Base-by-base conservation (phyloP, 768 basidiomycete species). In the Podaxis sp. region DNA sequence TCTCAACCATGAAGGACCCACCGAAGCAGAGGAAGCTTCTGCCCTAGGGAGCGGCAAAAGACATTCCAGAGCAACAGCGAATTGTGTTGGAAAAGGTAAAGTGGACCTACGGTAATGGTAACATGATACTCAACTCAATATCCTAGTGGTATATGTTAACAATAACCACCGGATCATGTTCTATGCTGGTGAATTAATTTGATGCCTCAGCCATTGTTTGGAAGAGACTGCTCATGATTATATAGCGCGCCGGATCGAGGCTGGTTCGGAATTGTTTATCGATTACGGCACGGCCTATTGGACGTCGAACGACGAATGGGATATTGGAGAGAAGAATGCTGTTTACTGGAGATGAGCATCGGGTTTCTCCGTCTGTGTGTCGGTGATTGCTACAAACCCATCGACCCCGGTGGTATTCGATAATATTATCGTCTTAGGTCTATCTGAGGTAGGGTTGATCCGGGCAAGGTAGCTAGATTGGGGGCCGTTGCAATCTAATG, bases 221-320 rank as follows among this genome's bases (percentile, higher is more conserved):
- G 28, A 25, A 44, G 28, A 35, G 25, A 32, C 7, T 7, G 2
- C 50, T n/a, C 14, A 48, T n/a, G 18, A 6, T 10, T 38, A 5
- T 25, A 10, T 21, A 86, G 84, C 57, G 10, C 70, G 71, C n/a
- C 61, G 68, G 13, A 69, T 85, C 3, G 59, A 70, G 21, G 66
- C 73, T 1, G 81, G 79, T 2, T 73, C 78, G 6, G 85, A 88
- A 62, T 64, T 88, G 2, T 71, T 83, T 37, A 79, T 88, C 60
- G 72, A 88, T 63, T 89, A 89, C 62, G 87, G 87, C 4, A 11
- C 32, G 10, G 42, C 23, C 1, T 61, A 61, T 21, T 61, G 59
- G 59, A 55, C 27, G 1, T 3, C 51, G 25, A 47, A 47, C 14
- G 52, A 61, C 23, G 44, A 47, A 3, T 46, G 53, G 52, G 42